Percentiles rank a stretch among this genome's conserved stretches.
Conservation (phyloP, 768 basidiomycete genomes). For the Lentinula detonsa region DNA sequence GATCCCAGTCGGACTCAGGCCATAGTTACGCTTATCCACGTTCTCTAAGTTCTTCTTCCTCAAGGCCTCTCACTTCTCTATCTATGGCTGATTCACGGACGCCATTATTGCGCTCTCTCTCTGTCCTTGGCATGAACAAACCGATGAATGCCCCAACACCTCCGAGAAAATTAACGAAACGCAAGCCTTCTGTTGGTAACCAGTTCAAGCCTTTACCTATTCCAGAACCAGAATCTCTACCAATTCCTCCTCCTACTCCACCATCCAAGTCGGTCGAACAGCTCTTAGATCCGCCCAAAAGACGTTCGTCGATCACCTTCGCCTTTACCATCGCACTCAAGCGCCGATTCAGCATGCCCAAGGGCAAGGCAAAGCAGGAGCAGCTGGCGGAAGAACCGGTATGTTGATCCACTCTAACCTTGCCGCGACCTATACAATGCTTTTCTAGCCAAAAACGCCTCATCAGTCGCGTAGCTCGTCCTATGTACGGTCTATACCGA, state of each 20-base stretch:
- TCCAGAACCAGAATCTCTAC: not conserved
- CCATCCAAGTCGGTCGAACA: not conserved
- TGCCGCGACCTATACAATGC: not conserved
- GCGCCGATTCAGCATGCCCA: slow-evolving; percentile 1
- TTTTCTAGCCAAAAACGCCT: not conserved
- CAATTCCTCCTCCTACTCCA: not conserved
- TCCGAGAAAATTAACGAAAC: not conserved
- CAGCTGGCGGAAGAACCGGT: not conserved
- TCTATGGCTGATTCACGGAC: slow-evolving; percentile 4
- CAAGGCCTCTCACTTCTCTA: not conserved
- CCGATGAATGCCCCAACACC: not conserved
- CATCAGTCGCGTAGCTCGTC: not conserved
- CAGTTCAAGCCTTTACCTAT: slow-evolving; percentile 2
- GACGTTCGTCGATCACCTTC: not conserved
- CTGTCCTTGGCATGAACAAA: not conserved
- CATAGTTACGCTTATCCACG: slow-evolving; percentile 4
- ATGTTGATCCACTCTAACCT: not conserved
- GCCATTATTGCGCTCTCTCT: slow-evolving; percentile 2
- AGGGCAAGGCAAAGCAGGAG: not conserved
- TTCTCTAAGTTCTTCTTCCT: not conserved
- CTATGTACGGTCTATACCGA: not conserved
- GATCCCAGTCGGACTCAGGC: slow-evolving; percentile 2
- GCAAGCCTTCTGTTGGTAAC: not conserved
- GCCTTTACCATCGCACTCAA: slow-evolving; percentile 2
- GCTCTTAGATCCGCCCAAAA: not conserved